Evolutionary conservation across 2,329 filamentous ascomycete genomes (phyloP).

Genomic region (Hymenoscyphus repandus): DNA sequence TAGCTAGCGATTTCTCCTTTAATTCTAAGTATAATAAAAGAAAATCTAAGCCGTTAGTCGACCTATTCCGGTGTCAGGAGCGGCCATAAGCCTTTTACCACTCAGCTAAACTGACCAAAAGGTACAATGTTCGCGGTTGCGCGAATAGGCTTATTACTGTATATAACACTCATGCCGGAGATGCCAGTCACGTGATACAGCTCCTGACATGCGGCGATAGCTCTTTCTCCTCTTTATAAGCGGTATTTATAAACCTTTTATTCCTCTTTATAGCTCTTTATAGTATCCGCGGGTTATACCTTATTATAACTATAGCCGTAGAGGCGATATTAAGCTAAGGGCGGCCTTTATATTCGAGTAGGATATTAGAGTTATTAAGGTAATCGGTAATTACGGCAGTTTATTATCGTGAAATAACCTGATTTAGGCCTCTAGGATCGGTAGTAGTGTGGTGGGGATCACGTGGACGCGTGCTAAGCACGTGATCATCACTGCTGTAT

Average conservation of each 20-base stretch:
- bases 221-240: conserved; percentile 1
- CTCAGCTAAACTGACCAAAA: too few relatives aligned
- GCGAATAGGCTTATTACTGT: too few relatives aligned
- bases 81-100: too few relatives aligned
- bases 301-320: neutral
- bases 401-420: neutral
- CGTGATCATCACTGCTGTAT: too few relatives aligned
- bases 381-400: neutral
- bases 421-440: neutral
- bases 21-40: neutral
- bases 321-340: conserved; percentile 5
- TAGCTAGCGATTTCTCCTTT: neutral
- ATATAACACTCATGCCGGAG: too few relatives aligned
- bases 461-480: too few relatives aligned
- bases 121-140: too few relatives aligned
- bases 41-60: neutral
- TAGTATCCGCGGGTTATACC: neutral
- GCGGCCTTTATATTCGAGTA: neutral
- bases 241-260: conserved; percentile 4
- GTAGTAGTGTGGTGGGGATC: too few relatives aligned
- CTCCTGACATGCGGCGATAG: too few relatives aligned
- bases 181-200: too few relatives aligned
- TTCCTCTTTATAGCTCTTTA: neutral
- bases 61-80: neutral
- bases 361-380: neutral